Evolutionary conservation across 2,329 filamentous ascomycete genomes (phyloP), one percentile per base, ranked within the genome.

Genomic region (Trichophyton rubrum): DNA sequence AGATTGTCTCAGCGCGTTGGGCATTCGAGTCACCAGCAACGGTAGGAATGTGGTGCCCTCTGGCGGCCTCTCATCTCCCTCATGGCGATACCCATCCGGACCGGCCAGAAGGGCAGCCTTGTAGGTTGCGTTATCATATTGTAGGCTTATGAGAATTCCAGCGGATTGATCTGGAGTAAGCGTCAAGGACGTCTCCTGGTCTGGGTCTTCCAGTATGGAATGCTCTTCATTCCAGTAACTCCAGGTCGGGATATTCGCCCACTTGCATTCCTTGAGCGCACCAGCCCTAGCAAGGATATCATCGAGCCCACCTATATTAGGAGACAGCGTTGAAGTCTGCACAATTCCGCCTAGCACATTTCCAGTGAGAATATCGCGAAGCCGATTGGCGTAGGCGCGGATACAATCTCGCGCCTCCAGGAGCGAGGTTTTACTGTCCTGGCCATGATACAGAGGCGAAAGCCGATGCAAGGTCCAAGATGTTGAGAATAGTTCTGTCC

Each of bases 401-500:
- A 80, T 69, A 20, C 72, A 70, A 24, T 66, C 60, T 24, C 66
- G 64, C 59, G 74, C 71, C 59, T 69, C 65, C 56, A 75, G 64
- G 30, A 75, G 68, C 6, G 69, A 17, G 27, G 27, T 22, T 49
- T 67, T 64, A 57, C 67, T 70, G 13, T 75, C 70, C 47, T 73
- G 72, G 61, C 71, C 74, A 65, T 80, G 76, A 67, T 81, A 76
- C 43, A 82, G 74, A n/a, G 79, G 79, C 3, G 80, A 81, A 7
- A 81, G 69, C 64, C 79, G 78, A 67, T 80, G 78, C 58, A 79
- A 69, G n/a, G 71, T 77, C 75, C 79, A 82, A 30, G 79, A 80
- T n/a, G 75, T 76, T 66, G 78, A 77, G 66, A 80, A 79, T 43
- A 82, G 71, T 49, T 63, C 58, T 30, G 59, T 43, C 22, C 62